Conservation (phyloP, 2,329 filamentous ascomycete genomes). For the Hyphodiscus sp. region DNA sequence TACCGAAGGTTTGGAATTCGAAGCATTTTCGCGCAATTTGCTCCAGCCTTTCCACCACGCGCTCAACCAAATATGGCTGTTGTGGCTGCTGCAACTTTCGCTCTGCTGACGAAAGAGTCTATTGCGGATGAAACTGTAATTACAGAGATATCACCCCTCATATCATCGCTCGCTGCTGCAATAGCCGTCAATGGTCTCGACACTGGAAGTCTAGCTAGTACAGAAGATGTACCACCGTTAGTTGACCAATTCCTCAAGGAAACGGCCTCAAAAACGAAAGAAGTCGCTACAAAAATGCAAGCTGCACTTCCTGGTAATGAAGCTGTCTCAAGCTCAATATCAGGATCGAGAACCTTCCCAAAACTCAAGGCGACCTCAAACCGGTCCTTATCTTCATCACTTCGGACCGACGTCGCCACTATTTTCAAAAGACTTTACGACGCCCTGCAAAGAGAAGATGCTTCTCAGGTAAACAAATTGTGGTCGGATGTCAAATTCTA, state of each 20-base stretch:
- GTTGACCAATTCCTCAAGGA: conserved; percentile 16
- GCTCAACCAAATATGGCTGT: conserved; percentile 15
- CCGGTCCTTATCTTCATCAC: background rate
- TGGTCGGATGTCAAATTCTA: conserved; percentile 22
- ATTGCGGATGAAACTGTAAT: background rate
- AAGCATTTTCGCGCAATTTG: conserved; percentile 17
- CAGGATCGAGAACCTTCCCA: background rate
- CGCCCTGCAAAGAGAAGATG: conserved; percentile 20
- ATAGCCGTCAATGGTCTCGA: conserved; percentile 10
- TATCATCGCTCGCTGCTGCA: conserved; percentile 6
- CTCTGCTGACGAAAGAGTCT: conserved; percentile 15
- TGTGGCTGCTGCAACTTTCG: conserved; percentile 24
- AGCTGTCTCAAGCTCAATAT: background rate
- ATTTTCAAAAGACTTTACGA: conserved; percentile 17
- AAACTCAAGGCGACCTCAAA: background rate
- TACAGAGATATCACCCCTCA: conserved; percentile 9
- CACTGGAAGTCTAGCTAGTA: background rate
- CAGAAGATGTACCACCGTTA: background rate
- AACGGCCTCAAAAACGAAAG: conserved; percentile 7
- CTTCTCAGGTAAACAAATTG: conserved; percentile 16
- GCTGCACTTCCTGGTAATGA: background rate
- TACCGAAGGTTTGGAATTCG: conserved; percentile 11
- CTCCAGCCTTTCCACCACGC: conserved; percentile 12
- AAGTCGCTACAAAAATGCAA: background rate
- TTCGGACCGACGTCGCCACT: conserved; percentile 1